These are phyloP conservation scores for Pseudogymnoascus sp. DNA, from an alignment of 2,329 filamentous ascomycete genomes.

Conservation along the genomic window DNA sequence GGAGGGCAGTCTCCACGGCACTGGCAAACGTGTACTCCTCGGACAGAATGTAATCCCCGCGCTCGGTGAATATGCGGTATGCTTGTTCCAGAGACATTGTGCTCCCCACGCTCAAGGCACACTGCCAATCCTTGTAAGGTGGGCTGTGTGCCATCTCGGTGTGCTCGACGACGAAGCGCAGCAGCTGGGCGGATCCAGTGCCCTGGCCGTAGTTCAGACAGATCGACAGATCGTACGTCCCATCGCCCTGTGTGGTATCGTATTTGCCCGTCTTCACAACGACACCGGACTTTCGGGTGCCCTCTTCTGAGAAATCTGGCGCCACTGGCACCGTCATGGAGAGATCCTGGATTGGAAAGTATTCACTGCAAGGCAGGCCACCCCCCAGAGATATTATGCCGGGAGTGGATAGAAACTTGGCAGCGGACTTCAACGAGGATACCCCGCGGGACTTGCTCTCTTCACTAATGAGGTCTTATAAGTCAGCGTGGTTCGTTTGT, in stretches of 20 bases:
- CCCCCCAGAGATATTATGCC: constrained; percentile 87
- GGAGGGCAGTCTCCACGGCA: constrained; percentile 57
- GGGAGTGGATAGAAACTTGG: constrained; percentile 69
- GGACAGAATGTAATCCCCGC: constrained; percentile 71
- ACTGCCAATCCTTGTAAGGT: constrained; percentile 85
- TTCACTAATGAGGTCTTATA: constrained; percentile 45
- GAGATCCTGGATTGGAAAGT: constrained; percentile 85
- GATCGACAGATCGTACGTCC: constrained; percentile 68
- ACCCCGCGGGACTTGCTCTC: constrained; percentile 56
- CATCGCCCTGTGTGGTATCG: constrained; percentile 57
- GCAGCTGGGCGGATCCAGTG: constrained; percentile 74
- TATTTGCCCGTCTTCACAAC: constrained; percentile 70
- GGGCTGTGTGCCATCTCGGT: constrained; percentile 84
- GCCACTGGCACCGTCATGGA: constrained; percentile 64
- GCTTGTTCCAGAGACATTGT: constrained; percentile 81
- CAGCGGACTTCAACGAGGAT: constrained; percentile 76
- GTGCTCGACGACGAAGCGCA: constrained; percentile 90
- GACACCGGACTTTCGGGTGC: constrained; percentile 53
- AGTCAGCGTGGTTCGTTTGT: constrained; percentile 11
- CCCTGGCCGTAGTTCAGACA: constrained; percentile 92
- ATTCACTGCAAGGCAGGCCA: constrained; percentile 78
- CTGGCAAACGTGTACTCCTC: constrained; percentile 88
- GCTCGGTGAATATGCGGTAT: constrained; percentile 70
- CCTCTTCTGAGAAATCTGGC: constrained; percentile 63
- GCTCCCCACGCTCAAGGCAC: constrained; percentile 75